Evolutionary conservation across 306 rosid species (phyloP).

Genomic region (Cucurbita argyrosperma): DNA sequence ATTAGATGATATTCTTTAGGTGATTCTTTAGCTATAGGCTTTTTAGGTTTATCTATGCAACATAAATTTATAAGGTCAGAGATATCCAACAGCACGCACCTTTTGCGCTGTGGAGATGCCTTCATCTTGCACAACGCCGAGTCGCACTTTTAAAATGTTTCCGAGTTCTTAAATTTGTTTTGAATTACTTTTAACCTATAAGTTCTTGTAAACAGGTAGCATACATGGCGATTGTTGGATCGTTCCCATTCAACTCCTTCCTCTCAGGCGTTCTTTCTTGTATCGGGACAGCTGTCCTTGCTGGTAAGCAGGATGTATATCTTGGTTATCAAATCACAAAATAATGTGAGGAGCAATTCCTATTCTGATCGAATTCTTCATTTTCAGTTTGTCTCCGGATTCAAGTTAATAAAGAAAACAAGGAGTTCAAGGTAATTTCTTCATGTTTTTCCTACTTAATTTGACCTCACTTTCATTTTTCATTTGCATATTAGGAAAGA

Average conservation of each 20-base stretch:
- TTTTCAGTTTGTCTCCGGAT: conserved; percentile 81
- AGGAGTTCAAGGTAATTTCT: conserved; percentile 66
- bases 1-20: neutral
- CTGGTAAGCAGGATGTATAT: conserved; percentile 41
- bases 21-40: neutral
- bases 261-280: conserved; percentile 85
- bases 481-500: neutral
- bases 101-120: neutral
- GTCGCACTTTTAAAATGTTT: neutral
- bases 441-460: neutral
- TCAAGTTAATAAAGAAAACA: conserved; percentile 88
- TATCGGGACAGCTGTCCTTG: conserved; percentile 79
- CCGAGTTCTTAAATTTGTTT: neutral
- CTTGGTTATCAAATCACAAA: neutral
- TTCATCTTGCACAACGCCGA: neutral
- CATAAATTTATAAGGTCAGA: neutral
- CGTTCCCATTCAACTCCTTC: conserved; percentile 89
- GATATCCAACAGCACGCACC: neutral
- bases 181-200: neutral
- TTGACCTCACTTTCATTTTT: neutral
- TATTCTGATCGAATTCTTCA: neutral
- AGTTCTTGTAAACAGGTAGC: conserved; percentile 37
- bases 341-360: neutral
- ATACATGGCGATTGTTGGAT: conserved; percentile 68
- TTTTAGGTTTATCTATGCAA: neutral